Percentiles rank a stretch among this genome's conserved stretches.
These are phyloP conservation scores for Diaporthe vaccinii DNA, from an alignment of 2,329 filamentous ascomycete species.

Conservation along the genomic window DNA sequence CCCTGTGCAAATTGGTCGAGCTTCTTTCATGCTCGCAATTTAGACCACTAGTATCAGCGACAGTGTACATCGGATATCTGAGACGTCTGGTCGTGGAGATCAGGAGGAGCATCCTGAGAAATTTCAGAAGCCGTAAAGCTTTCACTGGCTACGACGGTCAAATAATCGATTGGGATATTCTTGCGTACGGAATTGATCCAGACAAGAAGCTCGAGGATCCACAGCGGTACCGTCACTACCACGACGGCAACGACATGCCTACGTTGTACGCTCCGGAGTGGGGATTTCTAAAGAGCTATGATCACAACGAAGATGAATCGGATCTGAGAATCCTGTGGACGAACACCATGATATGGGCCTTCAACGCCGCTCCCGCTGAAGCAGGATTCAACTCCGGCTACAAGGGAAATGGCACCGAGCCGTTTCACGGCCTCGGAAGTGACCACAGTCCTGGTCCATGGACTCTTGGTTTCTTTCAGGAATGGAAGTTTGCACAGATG, in stretches of 20 bases:
- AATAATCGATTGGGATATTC: background rate
- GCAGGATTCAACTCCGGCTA: constrained; percentile 36
- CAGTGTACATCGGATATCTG: background rate
- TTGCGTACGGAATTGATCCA: constrained; percentile 41
- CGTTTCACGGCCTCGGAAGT: constrained; percentile 42
- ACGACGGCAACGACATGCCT: constrained; percentile 45
- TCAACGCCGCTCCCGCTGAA: constrained; percentile 36
- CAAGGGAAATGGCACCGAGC: constrained; percentile 29
- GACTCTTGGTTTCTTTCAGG: constrained; percentile 44
- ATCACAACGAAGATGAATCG: background rate
- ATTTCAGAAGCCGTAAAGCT: background rate
- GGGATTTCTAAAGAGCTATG: constrained; percentile 28
- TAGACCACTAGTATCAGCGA: background rate
- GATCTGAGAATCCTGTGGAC: constrained; percentile 30
- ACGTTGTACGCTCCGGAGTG: constrained; percentile 43
- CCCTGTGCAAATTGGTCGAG: constrained; percentile 29
- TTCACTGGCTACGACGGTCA: background rate
- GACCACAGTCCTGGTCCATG: constrained; percentile 42
- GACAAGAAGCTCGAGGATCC: background rate
- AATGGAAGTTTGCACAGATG: constrained; percentile 41
- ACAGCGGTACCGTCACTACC: constrained; percentile 34
- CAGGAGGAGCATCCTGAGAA: background rate
- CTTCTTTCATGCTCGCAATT: constrained; percentile 11
- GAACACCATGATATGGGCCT: constrained; percentile 42
- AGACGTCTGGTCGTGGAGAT: background rate